Base-by-base conservation (phyloP, 2,329 filamentous ascomycete genomes). In the Fusarium sp. region DNA sequence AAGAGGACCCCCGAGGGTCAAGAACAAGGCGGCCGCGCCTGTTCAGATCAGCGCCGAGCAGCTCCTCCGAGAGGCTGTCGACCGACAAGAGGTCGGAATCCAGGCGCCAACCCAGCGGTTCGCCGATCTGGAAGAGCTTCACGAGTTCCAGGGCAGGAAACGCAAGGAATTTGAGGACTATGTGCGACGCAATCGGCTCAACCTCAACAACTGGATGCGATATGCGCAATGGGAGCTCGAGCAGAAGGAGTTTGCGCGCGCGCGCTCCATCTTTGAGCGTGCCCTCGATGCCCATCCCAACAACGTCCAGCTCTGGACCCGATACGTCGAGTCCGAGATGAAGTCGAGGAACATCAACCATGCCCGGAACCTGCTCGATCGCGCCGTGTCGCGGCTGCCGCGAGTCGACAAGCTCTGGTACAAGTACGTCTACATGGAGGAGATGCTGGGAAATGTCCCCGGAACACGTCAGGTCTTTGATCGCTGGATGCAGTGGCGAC, bases 391-490 rank as follows among this genome's bases (percentile, higher is more conserved):
- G 1, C 94, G 97, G 65, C 86, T 98, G 42, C 96, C 96, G 6
- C 89, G 96, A 66, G 90, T 98, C 45, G 95, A 98, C 82, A 98
- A 98, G 87, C 86, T 99, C 37, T 99, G 96, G 96, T 99, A 98
- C 87, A 98, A 98, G 83, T 99, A 98, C 86, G 94, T 97, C 29
- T 98, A 97, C 82, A 97, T 98, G 93, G 96, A 98, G 85, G 96
- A 99, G 88, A 98, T 96, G 84, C 89, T 99, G 64, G 95, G 95
- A 8, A 98, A 99, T 79, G 92, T 99, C 58, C 91, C 95, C 4
- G 96, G 96, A 38, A 97, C 95, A 4, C 88, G 96, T 67, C 94
- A 98, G 78, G 94, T 98, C 0, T 99, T 98, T 81, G 96, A 99
- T 85, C 89, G 96, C 54, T 99, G 96, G 96, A 96, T 99, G 93